phyloP scores from a whole-genome alignment of 2,329 filamentous ascomycete species.

The Ustulina deusta region DNA sequence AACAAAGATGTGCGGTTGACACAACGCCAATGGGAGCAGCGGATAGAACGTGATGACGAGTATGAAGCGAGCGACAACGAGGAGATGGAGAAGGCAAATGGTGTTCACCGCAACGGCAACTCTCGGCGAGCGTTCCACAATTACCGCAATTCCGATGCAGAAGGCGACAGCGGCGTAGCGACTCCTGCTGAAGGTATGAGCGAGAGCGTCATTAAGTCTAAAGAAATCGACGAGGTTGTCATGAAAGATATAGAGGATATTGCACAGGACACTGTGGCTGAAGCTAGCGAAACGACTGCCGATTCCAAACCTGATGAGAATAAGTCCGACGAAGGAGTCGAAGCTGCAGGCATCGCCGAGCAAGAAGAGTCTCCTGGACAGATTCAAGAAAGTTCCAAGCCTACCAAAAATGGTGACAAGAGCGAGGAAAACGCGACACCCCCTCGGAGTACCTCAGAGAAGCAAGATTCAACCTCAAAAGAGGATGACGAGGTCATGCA shows the following conservation, averaged over 20 bases:
- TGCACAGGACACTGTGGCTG: constrained; percentile 44
- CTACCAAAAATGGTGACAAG: constrained; percentile 45
- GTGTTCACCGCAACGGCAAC: constrained; percentile 67
- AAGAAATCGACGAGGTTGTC: constrained; percentile 57
- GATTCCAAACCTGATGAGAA: constrained; percentile 42
- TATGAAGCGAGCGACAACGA: constrained; percentile 92
- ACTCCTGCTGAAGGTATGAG: constrained; percentile 55
- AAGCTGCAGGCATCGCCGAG: constrained; percentile 41
- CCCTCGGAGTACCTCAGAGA: constrained; percentile 29
- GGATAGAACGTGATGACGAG: constrained; percentile 80
- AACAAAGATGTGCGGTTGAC: constrained; percentile 87
- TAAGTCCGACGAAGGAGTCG: constrained; percentile 38
- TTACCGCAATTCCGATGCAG: constrained; percentile 60
- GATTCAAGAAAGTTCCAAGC: constrained; percentile 51
- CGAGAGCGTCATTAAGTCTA: constrained; percentile 53
- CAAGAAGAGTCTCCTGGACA: constrained; percentile 45
- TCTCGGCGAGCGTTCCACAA: constrained; percentile 65
- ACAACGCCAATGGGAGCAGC: constrained; percentile 84
- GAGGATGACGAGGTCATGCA: constrained; percentile 47
- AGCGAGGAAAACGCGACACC: constrained; percentile 35
- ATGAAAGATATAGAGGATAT: constrained; percentile 50
- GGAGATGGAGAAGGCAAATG: constrained; percentile 79
- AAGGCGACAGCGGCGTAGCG: constrained; percentile 56
- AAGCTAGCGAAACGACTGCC: constrained; percentile 49
- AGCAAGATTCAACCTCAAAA: constrained; percentile 36